Evolutionary conservation across 208 protist species (phyloP), one percentile per base, ranked within the genome.

Genomic region (Trypanosoma melophagium): DNA sequence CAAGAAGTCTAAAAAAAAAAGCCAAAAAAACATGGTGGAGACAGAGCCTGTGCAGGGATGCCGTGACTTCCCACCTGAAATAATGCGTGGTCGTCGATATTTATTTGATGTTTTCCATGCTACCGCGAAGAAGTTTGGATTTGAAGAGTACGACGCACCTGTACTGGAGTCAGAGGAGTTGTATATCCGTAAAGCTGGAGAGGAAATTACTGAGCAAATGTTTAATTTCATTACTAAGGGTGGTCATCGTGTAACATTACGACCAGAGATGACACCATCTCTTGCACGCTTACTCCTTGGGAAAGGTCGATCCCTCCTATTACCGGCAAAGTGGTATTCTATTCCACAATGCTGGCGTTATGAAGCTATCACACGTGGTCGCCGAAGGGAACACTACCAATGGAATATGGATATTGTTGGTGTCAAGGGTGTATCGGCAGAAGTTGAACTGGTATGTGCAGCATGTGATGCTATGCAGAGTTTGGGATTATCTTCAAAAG

Each of bases 331-430:
- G 77, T 98, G 97, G 97, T 98, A 96, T 83, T 88, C 84, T 47
- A 94, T 98, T 57, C 93, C 95, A 65, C 97, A 98, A 78, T 98
- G 97, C 81, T 98, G 95, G 97, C 92, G 97, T 57, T 97, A 97
- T 70, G 97, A 98, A 84, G 79, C 92, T 57, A 96, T 96, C 69
- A 97, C 96, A 47, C 90, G 94, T 47, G 97, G 95, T 24, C 91
- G 97, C 35, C 87, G 94, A 38, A 85, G 97, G 35, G 97, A 98
- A 77, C 97, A 98, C 81, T 98, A 97, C 76, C 97, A 98, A 80
- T 98, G 95, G 94, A 98, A 98, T 74, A 98, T 98, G 94, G 97
- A 98, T 72, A 97, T 98, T 63, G 79, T 98, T 60, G 97, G 97
- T 51, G 95, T 98, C 60, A 86, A 83, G 64, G 64, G 76, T 31